Percentiles rank a stretch among this genome's conserved stretches.
Evolutionary conservation across 2,329 filamentous ascomycete species (phyloP).

Genomic region (Talaromyces marneffei): DNA sequence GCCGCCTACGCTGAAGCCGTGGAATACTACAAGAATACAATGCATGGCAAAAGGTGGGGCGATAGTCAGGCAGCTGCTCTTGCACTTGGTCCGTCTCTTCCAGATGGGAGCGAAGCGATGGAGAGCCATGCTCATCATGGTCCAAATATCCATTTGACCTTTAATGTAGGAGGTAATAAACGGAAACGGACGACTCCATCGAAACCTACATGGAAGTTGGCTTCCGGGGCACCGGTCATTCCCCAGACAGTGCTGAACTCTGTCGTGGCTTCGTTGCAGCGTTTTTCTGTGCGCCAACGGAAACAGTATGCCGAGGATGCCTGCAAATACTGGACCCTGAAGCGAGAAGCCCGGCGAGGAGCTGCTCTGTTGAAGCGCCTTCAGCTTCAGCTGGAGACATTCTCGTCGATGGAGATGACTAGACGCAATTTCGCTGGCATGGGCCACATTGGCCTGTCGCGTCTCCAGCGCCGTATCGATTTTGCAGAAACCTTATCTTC

Average conservation of each 20-base stretch:
- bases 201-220: slow-evolving; percentile 81
- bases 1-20: slow-evolving; percentile 75
- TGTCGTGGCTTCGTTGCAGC: slow-evolving; percentile 74
- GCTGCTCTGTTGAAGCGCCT: slow-evolving; percentile 88
- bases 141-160: slow-evolving; percentile 46
- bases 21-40: slow-evolving; percentile 80
- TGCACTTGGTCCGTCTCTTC: slow-evolving; percentile 65
- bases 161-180: slow-evolving; percentile 54
- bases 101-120: slow-evolving; percentile 47
- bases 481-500: slow-evolving; percentile 62
- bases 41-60: slow-evolving; percentile 86
- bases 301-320: slow-evolving; percentile 91
- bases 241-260: slow-evolving; percentile 81
- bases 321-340: slow-evolving; percentile 96
- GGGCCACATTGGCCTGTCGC: slow-evolving; percentile 73
- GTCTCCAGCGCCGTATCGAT: slow-evolving; percentile 75
- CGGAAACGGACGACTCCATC: slow-evolving; percentile 48
- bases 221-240: slow-evolving; percentile 90
- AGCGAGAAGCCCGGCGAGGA: slow-evolving; percentile 84
- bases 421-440: slow-evolving; percentile 92
- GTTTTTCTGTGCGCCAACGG: slow-evolving; percentile 77
- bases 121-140: slow-evolving; percentile 39
- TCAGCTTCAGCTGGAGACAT: slow-evolving; percentile 91
- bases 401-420: slow-evolving; percentile 95
- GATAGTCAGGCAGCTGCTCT: slow-evolving; percentile 80